Evolutionary conservation across 164 flowering plant species (phyloP).

Genomic region (Vitis riparia): DNA sequence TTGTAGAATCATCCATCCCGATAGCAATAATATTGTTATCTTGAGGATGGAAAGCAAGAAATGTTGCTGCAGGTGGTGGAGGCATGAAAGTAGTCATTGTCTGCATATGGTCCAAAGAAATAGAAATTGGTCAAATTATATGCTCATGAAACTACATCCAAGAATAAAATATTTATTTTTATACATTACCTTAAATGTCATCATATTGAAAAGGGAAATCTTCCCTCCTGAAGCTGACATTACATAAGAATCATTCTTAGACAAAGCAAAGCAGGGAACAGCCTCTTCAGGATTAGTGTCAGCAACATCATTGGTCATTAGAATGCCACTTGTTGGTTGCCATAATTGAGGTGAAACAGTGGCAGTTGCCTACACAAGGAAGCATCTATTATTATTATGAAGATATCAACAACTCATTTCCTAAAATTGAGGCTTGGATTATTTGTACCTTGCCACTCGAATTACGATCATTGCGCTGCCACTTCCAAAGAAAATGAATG

Average conservation of each 20-base stretch:
- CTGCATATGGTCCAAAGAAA: constrained; percentile 41
- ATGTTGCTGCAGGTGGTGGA: constrained; percentile 98
- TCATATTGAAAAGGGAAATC: constrained; percentile 81
- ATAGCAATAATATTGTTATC: constrained; percentile 95
- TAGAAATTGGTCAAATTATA: constrained; percentile 5
- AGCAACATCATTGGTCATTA: constrained; percentile 84
- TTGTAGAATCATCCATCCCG: constrained; percentile 96
- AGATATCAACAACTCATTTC: neutral
- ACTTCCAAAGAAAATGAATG: constrained; percentile 89
- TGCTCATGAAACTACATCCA: neutral
- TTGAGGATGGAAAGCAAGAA: constrained; percentile 97
- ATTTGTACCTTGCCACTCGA: constrained; percentile 65
- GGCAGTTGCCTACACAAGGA: constrained; percentile 73
- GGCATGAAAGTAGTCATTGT: constrained; percentile 98
- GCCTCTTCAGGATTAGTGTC: constrained; percentile 78
- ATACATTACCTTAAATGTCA: constrained; percentile 69
- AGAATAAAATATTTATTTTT: neutral
- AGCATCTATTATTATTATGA: constrained; percentile 5
- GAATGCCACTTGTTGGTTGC: constrained; percentile 88
- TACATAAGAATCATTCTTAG: constrained; percentile 85
- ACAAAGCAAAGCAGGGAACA: constrained; percentile 90
- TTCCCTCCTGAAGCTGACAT: constrained; percentile 90
- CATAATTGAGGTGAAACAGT: constrained; percentile 68
- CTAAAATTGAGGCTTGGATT: neutral
- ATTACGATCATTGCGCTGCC: constrained; percentile 83